A percentile compares a stretch with the other conserved stretches of the same genome.
Conservation (phyloP, 495 filamentous ascomycete species). For the Lichina pygmaea region DNA sequence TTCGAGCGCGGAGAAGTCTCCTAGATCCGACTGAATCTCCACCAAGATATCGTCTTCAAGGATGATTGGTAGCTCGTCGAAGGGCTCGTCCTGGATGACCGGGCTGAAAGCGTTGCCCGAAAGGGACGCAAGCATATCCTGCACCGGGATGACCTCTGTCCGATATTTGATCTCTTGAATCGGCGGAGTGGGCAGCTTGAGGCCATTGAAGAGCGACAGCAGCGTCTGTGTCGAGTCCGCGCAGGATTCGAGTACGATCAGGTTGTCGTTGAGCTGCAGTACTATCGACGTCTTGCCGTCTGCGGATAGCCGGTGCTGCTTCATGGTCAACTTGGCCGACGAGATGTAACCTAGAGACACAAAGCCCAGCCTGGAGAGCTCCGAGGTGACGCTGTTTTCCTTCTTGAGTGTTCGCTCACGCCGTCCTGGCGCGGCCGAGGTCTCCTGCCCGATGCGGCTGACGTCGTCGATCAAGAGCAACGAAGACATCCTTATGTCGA, state of each 20-base stretch:
- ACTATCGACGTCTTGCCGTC: slow-evolving; percentile 39
- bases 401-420: no score
- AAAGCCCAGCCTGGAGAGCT: slow-evolving; percentile 44
- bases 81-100: slow-evolving; percentile 11
- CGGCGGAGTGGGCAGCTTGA: slow-evolving; percentile 60
- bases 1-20: slow-evolving; percentile 14
- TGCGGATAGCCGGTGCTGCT: slow-evolving; percentile 21
- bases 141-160: slow-evolving; percentile 58
- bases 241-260: slow-evolving; percentile 80
- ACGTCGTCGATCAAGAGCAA: slow-evolving; percentile 64
- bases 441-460: slow-evolving; percentile 2
- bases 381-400: slow-evolving; percentile 12
- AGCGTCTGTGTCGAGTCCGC: slow-evolving; percentile 94
- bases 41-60: slow-evolving; percentile 11
- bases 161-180: slow-evolving; percentile 61
- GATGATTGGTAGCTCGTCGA: slow-evolving; percentile 22
- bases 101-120: slow-evolving; percentile 53
- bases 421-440: no score
- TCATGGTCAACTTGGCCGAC: slow-evolving; percentile 37
- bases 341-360: slow-evolving; percentile 69
- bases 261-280: slow-evolving; percentile 55
- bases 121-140: slow-evolving; percentile 75
- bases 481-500: slow-evolving; percentile 52
- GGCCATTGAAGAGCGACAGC: slow-evolving; percentile 48
- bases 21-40: neutral